These are phyloP conservation scores for Trichophyton schoenleinii DNA, from an alignment of 2,329 filamentous ascomycete species.

Conservation along the genomic window DNA sequence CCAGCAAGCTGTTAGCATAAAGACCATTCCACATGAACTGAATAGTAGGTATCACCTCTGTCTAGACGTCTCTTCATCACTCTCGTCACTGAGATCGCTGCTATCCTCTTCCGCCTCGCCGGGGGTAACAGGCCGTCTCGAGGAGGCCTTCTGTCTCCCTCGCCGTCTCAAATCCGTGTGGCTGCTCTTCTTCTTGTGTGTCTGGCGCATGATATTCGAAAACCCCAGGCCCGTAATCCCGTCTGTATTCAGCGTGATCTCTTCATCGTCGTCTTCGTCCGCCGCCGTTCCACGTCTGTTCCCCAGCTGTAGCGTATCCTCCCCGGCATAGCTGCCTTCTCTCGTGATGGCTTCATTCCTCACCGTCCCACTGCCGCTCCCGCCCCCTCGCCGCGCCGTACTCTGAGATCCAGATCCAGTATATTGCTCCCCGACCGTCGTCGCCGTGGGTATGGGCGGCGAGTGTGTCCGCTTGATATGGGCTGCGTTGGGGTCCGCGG, in stretches of 20 bases:
- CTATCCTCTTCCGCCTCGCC: conserved; percentile 51
- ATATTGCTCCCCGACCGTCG: conserved; percentile 37
- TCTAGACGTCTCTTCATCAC: conserved; percentile 47
- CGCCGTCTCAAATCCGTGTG: conserved; percentile 13
- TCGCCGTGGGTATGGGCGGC: conserved; percentile 49
- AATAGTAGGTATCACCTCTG: conserved; percentile 15
- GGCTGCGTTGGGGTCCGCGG: conserved; percentile 32
- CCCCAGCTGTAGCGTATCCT: conserved; percentile 12
- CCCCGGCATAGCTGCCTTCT: conserved; percentile 17
- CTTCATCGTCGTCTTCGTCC: conserved; percentile 43
- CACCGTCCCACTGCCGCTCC: background rate
- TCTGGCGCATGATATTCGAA: background rate
- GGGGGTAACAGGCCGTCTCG: conserved; percentile 18
- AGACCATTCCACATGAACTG: background rate
- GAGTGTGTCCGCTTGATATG: conserved; percentile 53
- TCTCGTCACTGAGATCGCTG: conserved; percentile 54
- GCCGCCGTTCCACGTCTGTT: conserved; percentile 29
- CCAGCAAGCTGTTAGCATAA: background rate
- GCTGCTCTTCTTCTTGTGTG: conserved; percentile 7
- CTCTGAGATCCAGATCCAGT: conserved; percentile 26
- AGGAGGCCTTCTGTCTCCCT: conserved; percentile 11
- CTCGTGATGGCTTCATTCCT: conserved; percentile 16
- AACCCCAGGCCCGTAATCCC: conserved; percentile 1
- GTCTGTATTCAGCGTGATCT: conserved; percentile 30
- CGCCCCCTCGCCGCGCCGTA: conserved; percentile 43